Evolutionary conservation across 2,329 filamentous ascomycete genomes (phyloP), one percentile per base, ranked within the genome.

Genomic region (Neopestalotiopsis clavispora): DNA sequence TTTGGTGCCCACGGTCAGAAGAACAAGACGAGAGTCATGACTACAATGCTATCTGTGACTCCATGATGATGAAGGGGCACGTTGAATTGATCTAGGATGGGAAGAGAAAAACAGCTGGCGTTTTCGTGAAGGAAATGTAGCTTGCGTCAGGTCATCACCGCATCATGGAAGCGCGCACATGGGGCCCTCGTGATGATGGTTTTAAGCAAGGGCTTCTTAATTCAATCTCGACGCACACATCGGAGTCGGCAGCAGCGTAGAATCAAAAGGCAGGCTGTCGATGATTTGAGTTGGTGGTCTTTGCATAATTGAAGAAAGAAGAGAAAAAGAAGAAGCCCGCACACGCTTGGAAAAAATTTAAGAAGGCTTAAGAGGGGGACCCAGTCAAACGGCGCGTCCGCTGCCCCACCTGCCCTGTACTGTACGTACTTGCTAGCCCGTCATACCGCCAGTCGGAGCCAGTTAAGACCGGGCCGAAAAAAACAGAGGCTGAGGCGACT

Each of bases 101-200:
- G 5, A 32, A n/a, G 49, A 23, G 40, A 59, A 59, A 57, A 9
- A 42, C 32, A 42, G n/a, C n/a, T n/a, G n/a, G n/a, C 28, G 4
- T 49, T 40, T 9, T 52, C 14, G n/a, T 17, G 17, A 45, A 28
- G n/a, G 52, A 45, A 75, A 84, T 89, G 87, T 89, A 71, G 83
- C 84, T 88, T 89, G 86, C 84, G 84, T 89, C 85, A 89, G 88
- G 88, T 90, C 87, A 90, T 90, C 88, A 88, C 75, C 88, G 86
- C 84, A 87, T 90, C 88, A 89, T 90, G 88, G 77, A 84, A 86
- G 87, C 87, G 30, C 81, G 59, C 69, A 68, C 76, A 80, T 85
- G 86, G 86, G 87, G 87, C 87, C 86, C 88, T 90, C 88, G 86
- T 89, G 87, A 89, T 84, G 81, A 90, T 89, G 88, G 88, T 90